phyloP scores from a whole-genome alignment of 768 basidiomycete species.

The Phylloporus sp. region DNA sequence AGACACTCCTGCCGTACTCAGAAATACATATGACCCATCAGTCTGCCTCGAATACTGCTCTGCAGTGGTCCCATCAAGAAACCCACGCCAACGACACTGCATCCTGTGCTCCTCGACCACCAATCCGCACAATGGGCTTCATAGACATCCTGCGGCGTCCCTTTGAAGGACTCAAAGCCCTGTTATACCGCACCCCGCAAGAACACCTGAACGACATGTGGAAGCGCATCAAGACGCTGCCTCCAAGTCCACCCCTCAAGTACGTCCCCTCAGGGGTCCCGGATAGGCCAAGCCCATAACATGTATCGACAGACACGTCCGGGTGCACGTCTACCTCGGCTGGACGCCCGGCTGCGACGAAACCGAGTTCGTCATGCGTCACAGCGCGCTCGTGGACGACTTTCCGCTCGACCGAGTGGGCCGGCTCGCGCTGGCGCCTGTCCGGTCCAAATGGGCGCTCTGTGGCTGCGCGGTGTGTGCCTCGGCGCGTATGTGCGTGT shows the following conservation, averaged over 20 bases:
- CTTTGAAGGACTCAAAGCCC: conserved; percentile 12
- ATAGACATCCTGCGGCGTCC: background rate
- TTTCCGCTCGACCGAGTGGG: conserved; percentile 25
- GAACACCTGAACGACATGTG: conserved; percentile 24
- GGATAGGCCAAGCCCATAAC: too few relatives aligned
- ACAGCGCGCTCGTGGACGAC: conserved; percentile 26
- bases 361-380: conserved; percentile 24
- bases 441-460: conserved; percentile 23
- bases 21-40: background rate
- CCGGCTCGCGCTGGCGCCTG: conserved; percentile 12
- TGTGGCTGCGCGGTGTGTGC: conserved; percentile 22
- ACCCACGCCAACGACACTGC: background rate
- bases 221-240: conserved; percentile 18
- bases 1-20: background rate
- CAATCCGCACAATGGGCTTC: too few relatives aligned
- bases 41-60: background rate
- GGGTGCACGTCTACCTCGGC: conserved; percentile 30
- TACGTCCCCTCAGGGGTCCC: conserved; percentile 10
- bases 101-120: background rate
- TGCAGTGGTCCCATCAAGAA: background rate
- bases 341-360: conserved; percentile 29
- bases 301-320: conserved; percentile 25
- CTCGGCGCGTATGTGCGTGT: too few relatives aligned
- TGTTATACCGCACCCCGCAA: conserved; percentile 14
- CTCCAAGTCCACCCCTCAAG: conserved; percentile 14